phyloP scores from a whole-genome alignment of 2,329 filamentous ascomycete genomes.

The Calonectria hongkongensis region DNA sequence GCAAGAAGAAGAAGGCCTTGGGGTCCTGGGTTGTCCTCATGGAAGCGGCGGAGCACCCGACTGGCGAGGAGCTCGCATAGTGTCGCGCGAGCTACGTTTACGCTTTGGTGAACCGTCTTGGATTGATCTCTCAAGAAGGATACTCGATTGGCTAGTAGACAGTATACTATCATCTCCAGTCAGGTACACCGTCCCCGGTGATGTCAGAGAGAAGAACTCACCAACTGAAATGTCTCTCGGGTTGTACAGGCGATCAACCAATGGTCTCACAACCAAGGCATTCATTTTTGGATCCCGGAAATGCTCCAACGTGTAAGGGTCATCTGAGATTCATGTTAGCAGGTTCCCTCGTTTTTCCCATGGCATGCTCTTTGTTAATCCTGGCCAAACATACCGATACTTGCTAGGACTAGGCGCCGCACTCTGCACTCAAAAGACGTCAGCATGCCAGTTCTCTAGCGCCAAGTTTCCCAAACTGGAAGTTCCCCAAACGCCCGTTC shows the following conservation, averaged over 20 bases:
- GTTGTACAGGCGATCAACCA: constrained; percentile 81
- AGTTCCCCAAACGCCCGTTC: background rate
- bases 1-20: constrained; percentile 79
- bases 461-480: background rate
- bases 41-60: constrained; percentile 79
- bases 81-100: constrained; percentile 80
- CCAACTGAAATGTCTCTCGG: constrained; percentile 78
- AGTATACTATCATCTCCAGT: constrained; percentile 73
- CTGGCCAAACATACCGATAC: constrained; percentile 48
- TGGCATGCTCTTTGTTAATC: background rate
- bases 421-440: constrained; percentile 54
- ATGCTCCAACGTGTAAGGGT: constrained; percentile 73
- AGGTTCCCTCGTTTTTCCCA: background rate
- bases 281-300: constrained; percentile 81
- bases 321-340: constrained; percentile 56
- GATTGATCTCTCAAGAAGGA: constrained; percentile 82
- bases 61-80: constrained; percentile 82
- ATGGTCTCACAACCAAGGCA: constrained; percentile 77
- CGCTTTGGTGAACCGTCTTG: constrained; percentile 80
- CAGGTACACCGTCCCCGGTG: constrained; percentile 8
- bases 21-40: constrained; percentile 79
- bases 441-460: constrained; percentile 44
- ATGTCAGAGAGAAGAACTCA: constrained; percentile 55
- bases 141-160: constrained; percentile 81
- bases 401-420: constrained; percentile 54